Base-by-base conservation (phyloP, 306 rosid species). In the Prunus fruticosa region DNA sequence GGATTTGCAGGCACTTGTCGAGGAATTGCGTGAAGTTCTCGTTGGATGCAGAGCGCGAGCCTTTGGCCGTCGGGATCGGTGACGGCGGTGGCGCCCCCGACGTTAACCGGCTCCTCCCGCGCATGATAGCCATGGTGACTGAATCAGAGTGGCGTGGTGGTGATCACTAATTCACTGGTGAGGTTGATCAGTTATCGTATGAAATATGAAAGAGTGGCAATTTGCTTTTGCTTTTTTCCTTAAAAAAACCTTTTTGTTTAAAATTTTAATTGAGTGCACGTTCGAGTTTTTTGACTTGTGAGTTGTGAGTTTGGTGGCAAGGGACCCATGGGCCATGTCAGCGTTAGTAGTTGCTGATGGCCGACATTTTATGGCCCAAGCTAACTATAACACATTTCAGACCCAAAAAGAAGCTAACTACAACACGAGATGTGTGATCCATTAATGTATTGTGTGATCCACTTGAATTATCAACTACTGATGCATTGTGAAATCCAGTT, bases 31-130 rank as follows among this genome's bases (percentile, higher is more conserved):
- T 77, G 82, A 92, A 87, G 80, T 73, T 64, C 4, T 89, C 87
- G 54, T 86, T 81, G 38, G 90, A 86, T 2, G 97, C 93, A 8
- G 91, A 87, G 11, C 97, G 93, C 0, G 89, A 76, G 8, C 98
- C 98, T 68, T 75, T 84, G 1, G 53, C 96, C 0, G 93, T 94
- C 0, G 96, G 96, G 69, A 95, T 88, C 47, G 97, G 96, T 2
- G 97, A 89, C 0, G 96, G 98, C 3, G 90, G 87, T 11, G 91
- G 92, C 25, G 72, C 83, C 58, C 76, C 71, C 5, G 76, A 38
- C 56, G 64, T 27, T 19, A 69, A 47, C 2, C 56, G 76, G 76
- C 79, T 80, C 12, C 65, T 58, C 66, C 75, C 79, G 22, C 85
- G 86, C 66, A 68, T 9, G 63, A 72, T 13, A 71, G 89, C 82